phyloP scores from a whole-genome alignment of 108 stramenopile species.

The Epithemia pelagica region DNA sequence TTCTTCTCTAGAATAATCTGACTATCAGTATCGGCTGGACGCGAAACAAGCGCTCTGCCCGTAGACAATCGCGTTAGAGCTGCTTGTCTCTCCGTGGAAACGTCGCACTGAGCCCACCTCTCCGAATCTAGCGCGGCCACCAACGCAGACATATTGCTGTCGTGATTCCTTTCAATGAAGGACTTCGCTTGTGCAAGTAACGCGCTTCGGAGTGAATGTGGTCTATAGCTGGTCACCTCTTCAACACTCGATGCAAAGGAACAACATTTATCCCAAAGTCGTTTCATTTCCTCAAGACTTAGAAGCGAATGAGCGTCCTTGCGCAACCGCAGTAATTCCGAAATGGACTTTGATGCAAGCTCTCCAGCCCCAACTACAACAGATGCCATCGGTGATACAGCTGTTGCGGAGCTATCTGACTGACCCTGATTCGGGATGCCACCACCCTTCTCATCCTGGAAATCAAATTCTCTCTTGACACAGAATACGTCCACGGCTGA shows the following conservation, averaged over 20 bases:
- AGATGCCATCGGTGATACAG: conserved; percentile 3
- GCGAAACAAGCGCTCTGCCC: conserved; percentile 55
- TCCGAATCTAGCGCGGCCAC: conserved; percentile 89
- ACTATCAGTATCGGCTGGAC: background rate
- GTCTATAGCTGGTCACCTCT: conserved; percentile 52
- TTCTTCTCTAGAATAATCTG: conserved; percentile 19
- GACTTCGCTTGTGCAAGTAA: conserved; percentile 85
- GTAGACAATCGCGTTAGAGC: conserved; percentile 71
- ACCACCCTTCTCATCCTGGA: conserved; percentile 3
- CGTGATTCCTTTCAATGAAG: conserved; percentile 88
- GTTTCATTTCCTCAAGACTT: conserved; percentile 72
- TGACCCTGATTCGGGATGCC: background rate
- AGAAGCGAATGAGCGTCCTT: conserved; percentile 81
- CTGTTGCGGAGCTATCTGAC: background rate
- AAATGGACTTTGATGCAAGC: conserved; percentile 71
- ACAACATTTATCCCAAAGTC: conserved; percentile 78
- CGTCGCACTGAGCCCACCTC: conserved; percentile 89
- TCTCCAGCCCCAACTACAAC: conserved; percentile 64
- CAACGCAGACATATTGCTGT: conserved; percentile 81
- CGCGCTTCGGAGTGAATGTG: conserved; percentile 82
- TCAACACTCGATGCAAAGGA: conserved; percentile 70
- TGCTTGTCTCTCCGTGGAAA: conserved; percentile 63
- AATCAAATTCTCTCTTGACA: conserved; percentile 17
- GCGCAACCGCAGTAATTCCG: conserved; percentile 73
- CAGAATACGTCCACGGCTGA: conserved; percentile 29